Evolutionary conservation across 305 asterid genomes (phyloP), one percentile per base, ranked within the genome.

Genomic region (Fraxinus velutina): DNA sequence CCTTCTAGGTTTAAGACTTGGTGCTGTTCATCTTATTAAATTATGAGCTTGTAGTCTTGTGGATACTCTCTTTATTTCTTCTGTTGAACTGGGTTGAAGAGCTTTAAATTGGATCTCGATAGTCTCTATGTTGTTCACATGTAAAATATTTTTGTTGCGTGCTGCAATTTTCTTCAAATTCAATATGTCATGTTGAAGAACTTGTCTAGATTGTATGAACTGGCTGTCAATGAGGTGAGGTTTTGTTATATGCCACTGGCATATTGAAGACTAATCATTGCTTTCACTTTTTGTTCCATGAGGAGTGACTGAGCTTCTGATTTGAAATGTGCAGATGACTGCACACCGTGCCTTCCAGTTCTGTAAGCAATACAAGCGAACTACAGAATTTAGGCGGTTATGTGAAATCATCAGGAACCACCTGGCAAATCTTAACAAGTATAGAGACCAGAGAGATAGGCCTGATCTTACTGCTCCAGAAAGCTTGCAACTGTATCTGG

Each of bases 291-390:
- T 64, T 64, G 36, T 64, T 64, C 4, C 17, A 10, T 29, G n/a
- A 24, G 1, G 21, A 68, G 74, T 82, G 62, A 22, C 70, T 17
- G 39, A 52, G 55, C 29, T 84, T 47, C 75, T 78, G 42, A 74
- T 19, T 50, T 80, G 17, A 29, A 82, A 44, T 80, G 60, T 79
- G 66, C 88, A 96, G 99, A 94, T 94, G 98, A 92, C 98, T 34
- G 98, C 98, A 30, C 98, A 94, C 62, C 98, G 99, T 33, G 99
- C 99, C 83, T 94, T 94, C 86, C 98, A 96, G 85, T 96, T 96
- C 87, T 96, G 99, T 88, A 96, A 92, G 92, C 98, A 96, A 85
- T 96, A 96, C 92, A 96, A 93, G 76, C 91, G 99, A 22, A 89
- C 95, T 44, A 96, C 98, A 52, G 99, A 96, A 77, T 94, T 96